Percentiles rank a stretch among this genome's conserved stretches.
Conservation (phyloP, 2,329 filamentous ascomycete species). For the Dactylonectria estremocensis region DNA sequence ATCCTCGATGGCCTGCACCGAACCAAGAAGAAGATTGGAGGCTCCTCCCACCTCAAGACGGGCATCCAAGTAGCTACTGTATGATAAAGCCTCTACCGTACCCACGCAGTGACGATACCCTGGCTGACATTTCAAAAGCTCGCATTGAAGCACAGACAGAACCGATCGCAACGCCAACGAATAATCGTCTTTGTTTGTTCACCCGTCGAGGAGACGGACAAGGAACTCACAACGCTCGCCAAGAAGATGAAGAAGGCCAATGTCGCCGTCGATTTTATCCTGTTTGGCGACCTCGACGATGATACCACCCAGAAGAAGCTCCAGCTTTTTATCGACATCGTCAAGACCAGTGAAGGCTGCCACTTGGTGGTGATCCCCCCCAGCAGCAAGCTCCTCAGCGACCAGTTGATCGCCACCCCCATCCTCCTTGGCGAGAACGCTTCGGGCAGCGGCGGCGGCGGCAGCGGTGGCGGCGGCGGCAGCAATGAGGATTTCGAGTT, state of each 20-base stretch:
- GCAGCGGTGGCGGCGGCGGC: slow-evolving; percentile 70
- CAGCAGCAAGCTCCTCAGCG: slow-evolving; percentile 91
- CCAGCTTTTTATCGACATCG: slow-evolving; percentile 91
- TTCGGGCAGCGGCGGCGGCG: slow-evolving; percentile 63
- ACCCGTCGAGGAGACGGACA: slow-evolving; percentile 90
- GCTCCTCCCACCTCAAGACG: slow-evolving; percentile 88
- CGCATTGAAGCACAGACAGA: slow-evolving; percentile 97
- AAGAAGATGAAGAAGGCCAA: slow-evolving; percentile 99
- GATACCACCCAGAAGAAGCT: slow-evolving; percentile 93
- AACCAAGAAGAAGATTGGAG: slow-evolving; percentile 92
- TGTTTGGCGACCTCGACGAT: slow-evolving; percentile 94
- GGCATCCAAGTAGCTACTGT: slow-evolving; percentile 96
- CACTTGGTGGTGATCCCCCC: slow-evolving; percentile 92
- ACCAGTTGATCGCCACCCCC: slow-evolving; percentile 89
- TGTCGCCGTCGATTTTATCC: slow-evolving; percentile 93
- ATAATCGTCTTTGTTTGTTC: slow-evolving; percentile 99
- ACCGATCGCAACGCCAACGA: slow-evolving; percentile 95
- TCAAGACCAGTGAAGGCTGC: slow-evolving; percentile 93
- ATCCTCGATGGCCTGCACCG: slow-evolving; percentile 92
- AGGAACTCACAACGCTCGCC: slow-evolving; percentile 88
- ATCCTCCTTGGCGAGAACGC: slow-evolving; percentile 89
- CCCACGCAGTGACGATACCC: not conserved
- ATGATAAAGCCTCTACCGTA: slow-evolving; percentile 58
- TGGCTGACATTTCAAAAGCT: slow-evolving; percentile 70
- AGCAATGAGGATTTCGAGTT: slow-evolving; percentile 79